Percentiles rank a stretch among this genome's conserved stretches.
phyloP scores from a whole-genome alignment of 495 filamentous ascomycete species.

The Lasiosphaeria ovina region DNA sequence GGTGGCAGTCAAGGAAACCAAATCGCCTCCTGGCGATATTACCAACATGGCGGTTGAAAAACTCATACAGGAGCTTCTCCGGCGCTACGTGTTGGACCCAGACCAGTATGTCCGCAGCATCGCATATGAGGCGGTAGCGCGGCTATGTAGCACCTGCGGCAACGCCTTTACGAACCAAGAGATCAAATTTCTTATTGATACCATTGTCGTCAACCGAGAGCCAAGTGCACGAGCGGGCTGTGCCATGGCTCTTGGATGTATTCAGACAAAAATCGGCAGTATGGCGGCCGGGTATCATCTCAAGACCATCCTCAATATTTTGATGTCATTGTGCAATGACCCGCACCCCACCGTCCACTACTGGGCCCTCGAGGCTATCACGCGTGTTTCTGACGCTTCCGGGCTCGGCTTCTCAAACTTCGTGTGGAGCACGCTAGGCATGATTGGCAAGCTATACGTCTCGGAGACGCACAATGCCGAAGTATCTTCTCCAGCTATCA shows the following conservation, averaged over 20 bases:
- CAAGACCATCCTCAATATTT: conserved; percentile 89
- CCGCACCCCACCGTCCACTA: conserved; percentile 95
- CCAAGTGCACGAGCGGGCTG: conserved; percentile 91
- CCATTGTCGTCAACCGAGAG: conserved; percentile 88
- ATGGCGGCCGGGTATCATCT: conserved; percentile 98
- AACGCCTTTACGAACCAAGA: conserved; percentile 85
- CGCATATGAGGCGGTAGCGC: conserved; percentile 83
- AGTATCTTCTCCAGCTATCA: conserved; percentile 70
- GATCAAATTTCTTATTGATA: conserved; percentile 89
- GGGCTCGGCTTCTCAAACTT: conserved; percentile 88
- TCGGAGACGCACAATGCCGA: conserved; percentile 89
- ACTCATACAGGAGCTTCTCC: conserved; percentile 77
- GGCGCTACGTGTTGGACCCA: conserved; percentile 73
- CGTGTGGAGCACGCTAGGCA: conserved; percentile 85
- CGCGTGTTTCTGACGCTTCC: conserved; percentile 86
- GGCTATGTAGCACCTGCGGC: conserved; percentile 84
- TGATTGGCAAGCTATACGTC: conserved; percentile 88
- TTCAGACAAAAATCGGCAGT: conserved; percentile 91
- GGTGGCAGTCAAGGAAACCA: conserved; percentile 76
- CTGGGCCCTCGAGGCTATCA: conserved; percentile 88
- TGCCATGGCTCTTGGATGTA: conserved; percentile 87
- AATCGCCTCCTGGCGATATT: conserved; percentile 69
- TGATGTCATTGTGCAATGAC: conserved; percentile 94
- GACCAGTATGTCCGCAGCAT: conserved; percentile 85
- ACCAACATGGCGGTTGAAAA: conserved; percentile 77